Evolutionary conservation across 2,329 filamentous ascomycete genomes (phyloP).

Genomic region (Macrophomina pseudophaseolina): DNA sequence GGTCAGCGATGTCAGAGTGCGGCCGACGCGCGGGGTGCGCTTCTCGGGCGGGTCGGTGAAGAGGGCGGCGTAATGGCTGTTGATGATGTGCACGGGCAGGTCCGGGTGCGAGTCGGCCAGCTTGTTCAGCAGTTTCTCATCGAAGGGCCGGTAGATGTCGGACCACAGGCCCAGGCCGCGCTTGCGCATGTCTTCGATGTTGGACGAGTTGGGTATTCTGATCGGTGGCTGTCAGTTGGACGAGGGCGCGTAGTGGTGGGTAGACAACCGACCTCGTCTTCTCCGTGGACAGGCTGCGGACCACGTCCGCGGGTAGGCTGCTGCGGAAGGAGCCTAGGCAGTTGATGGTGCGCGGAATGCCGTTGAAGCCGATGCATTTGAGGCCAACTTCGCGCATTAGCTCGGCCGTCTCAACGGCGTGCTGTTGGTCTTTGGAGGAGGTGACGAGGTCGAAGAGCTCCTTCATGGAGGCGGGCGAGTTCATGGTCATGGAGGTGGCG

Average conservation of each 20-base stretch:
- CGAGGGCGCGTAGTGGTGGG: constrained; percentile 37
- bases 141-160: constrained; percentile 76
- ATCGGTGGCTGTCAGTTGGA: background rate
- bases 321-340: constrained; percentile 73
- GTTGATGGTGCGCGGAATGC: constrained; percentile 82
- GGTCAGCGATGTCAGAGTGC: constrained; percentile 73
- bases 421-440: constrained; percentile 31
- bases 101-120: constrained; percentile 80
- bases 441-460: constrained; percentile 61
- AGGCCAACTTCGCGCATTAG: constrained; percentile 76
- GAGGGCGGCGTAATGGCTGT: constrained; percentile 74
- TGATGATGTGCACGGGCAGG: constrained; percentile 78
- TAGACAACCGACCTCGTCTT: constrained; percentile 58
- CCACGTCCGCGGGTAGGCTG: constrained; percentile 63
- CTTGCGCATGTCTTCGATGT: constrained; percentile 59
- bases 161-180: constrained; percentile 74
- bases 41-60: constrained; percentile 63
- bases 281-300: constrained; percentile 58
- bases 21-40: constrained; percentile 60
- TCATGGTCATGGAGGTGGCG: constrained; percentile 83
- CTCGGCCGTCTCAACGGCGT: constrained; percentile 63
- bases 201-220: constrained; percentile 42
- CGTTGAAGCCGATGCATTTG: constrained; percentile 81
- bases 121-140: constrained; percentile 71
- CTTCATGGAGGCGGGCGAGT: constrained; percentile 77